Evolutionary conservation across 1,284 basidiomycete genomes (phyloP).

Genomic region (Boletellus deceptivus): DNA sequence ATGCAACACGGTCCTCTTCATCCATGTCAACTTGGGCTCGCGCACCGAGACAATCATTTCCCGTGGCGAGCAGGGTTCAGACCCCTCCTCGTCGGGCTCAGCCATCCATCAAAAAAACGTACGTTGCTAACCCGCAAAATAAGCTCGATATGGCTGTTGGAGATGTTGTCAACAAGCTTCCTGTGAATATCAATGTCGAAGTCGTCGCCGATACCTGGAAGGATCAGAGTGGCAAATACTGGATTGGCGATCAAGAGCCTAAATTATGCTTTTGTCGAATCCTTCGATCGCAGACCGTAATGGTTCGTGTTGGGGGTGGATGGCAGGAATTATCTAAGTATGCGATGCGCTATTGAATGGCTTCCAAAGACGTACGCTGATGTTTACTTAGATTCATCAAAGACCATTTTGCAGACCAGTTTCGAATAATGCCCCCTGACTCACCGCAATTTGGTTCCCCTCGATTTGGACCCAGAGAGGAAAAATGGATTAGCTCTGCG

Average conservation of each 20-base stretch:
- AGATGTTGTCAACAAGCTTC: conserved; percentile 84
- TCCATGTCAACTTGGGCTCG: conserved; percentile 65
- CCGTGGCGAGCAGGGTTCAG: conserved; percentile 39
- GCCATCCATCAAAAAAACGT: conserved; percentile 55
- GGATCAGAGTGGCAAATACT: conserved; percentile 91
- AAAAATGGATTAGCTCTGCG: conserved; percentile 81
- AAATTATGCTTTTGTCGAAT: conserved; percentile 91
- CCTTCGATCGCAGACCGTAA: conserved; percentile 87
- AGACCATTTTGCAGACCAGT: conserved; percentile 80
- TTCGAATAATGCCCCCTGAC: conserved; percentile 60
- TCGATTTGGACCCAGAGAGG: conserved; percentile 49
- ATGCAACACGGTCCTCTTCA: conserved; percentile 40
- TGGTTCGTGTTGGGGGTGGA: conserved; percentile 95
- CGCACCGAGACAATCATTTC: conserved; percentile 60
- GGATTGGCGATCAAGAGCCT: conserved; percentile 88
- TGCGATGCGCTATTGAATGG: conserved; percentile 27
- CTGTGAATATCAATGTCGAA: conserved; percentile 82
- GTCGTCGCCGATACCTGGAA: conserved; percentile 83
- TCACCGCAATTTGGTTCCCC: conserved; percentile 42
- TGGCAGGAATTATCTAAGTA: conserved; percentile 90
- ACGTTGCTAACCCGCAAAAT: conserved; percentile 83
- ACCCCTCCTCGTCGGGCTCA: conserved; percentile 45
- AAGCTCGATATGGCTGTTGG: conserved; percentile 92
- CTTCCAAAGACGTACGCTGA: conserved; percentile 3
- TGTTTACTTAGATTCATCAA: conserved; percentile 67